A percentile compares a stretch with the other conserved stretches of the same genome.
Evolutionary conservation across 1,284 basidiomycete species (phyloP).

Genomic region (Prillingera fragicola): DNA sequence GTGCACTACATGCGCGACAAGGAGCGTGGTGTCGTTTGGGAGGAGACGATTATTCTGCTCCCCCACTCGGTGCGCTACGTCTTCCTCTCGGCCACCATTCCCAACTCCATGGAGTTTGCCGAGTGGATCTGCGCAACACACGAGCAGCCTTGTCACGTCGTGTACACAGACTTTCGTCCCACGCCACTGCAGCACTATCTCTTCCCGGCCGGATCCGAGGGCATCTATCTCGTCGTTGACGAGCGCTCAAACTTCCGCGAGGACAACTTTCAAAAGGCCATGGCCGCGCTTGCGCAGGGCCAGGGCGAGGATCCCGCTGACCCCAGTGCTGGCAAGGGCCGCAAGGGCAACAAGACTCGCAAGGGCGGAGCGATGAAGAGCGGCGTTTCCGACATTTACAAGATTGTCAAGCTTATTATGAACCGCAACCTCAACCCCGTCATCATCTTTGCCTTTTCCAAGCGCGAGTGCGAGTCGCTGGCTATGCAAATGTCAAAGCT

Average conservation of each 20-base stretch:
- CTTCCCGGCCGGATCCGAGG: conserved; percentile 92
- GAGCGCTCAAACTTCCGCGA: conserved; percentile 95
- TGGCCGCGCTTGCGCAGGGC: conserved; percentile 81
- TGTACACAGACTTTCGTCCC: conserved; percentile 98
- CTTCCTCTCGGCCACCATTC: conserved; percentile 99
- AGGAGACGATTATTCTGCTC: conserved; percentile 88
- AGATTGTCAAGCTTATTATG: conserved; percentile 99
- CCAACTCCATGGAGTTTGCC: conserved; percentile 99
- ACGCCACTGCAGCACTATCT: conserved; percentile 98
- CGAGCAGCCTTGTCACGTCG: conserved; percentile 97
- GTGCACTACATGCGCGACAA: conserved; percentile 99
- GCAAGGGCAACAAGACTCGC: conserved; percentile 73
- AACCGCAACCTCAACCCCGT: conserved; percentile 96
- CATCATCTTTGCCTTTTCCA: conserved; percentile 98
- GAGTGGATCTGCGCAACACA: conserved; percentile 98
- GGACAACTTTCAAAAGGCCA: conserved; percentile 96
- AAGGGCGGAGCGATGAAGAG: conserved; percentile 91
- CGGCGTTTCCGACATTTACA: conserved; percentile 73
- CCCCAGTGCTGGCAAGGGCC: conserved; percentile 70
- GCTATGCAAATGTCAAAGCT: conserved; percentile 90
- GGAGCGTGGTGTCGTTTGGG: conserved; percentile 62
- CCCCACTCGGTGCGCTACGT: conserved; percentile 96
- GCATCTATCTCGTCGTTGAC: conserved; percentile 96
- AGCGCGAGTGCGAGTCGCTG: conserved; percentile 92
- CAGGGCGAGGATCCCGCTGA: conserved; percentile 92